These are phyloP conservation scores for Globisporangium cederbergense DNA, from an alignment of 352 stramenopile genomes.

Conservation along the genomic window DNA sequence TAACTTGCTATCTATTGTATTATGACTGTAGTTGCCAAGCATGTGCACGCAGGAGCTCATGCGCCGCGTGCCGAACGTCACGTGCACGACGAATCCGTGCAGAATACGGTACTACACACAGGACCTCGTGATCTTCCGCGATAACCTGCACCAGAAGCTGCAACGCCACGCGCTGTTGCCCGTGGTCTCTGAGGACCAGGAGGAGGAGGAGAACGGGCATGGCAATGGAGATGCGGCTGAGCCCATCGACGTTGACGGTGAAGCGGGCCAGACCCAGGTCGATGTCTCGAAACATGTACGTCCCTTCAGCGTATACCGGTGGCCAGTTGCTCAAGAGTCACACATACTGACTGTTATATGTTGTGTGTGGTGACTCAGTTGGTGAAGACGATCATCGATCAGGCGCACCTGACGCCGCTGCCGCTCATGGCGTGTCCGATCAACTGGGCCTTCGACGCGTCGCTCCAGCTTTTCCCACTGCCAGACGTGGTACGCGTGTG, in stretches of 20 bases:
- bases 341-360: background rate
- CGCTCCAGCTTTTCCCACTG: constrained; percentile 90
- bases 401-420: constrained; percentile 91
- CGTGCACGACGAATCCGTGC: constrained; percentile 90
- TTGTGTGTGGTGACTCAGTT: constrained; percentile 30
- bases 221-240: constrained; percentile 15
- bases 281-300: constrained; percentile 83
- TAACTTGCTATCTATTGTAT: background rate
- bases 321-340: background rate
- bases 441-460: constrained; percentile 92
- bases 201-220: constrained; percentile 19
- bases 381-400: constrained; percentile 88
- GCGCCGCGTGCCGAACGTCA: constrained; percentile 68
- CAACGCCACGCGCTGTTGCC: constrained; percentile 83
- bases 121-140: constrained; percentile 91
- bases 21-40: constrained; percentile 42
- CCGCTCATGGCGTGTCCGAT: constrained; percentile 87
- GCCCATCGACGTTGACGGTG: constrained; percentile 9
- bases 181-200: constrained; percentile 23
- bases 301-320: background rate
- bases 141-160: constrained; percentile 91
- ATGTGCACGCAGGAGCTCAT: constrained; percentile 73
- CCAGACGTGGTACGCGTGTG: constrained; percentile 73
- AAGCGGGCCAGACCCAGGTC: constrained; percentile 25
- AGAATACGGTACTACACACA: constrained; percentile 91